Evolutionary conservation across 768 basidiomycete species (phyloP), one percentile per base, ranked within the genome.

Genomic region (Phlegmacium glaucopus): DNA sequence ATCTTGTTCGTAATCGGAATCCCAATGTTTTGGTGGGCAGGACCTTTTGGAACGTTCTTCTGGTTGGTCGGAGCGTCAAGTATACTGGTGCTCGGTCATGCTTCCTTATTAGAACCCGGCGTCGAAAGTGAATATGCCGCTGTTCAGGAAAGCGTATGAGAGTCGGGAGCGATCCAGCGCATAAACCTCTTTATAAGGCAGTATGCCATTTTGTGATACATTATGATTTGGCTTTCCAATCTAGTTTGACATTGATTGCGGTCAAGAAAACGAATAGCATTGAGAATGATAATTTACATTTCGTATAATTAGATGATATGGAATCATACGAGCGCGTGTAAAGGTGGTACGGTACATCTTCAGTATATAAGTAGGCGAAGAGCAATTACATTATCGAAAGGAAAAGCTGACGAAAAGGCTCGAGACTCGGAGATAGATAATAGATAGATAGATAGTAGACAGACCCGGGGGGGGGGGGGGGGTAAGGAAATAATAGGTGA

Each of bases 21-120:
- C 43, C 93, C 93, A 2, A 75, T 97, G 42, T 80, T 98, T 49
- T 91, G 83, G 82, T 68, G 79, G 61, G 70, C 87, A 6, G 84
- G 84, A 25, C 88, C 90, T 5, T 72, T 91, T 58, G 67, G 74
- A 72, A 88, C 90, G 18, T 82, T 97, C 69, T 96, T 98, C 79
- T 95, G 92, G 91, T 77, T 97, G 57, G 84, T 95, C 50, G 93
- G 94, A 15, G 87, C 89, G 1, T 93, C 90, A 1, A 77, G 80
- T 15, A 75, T 94, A 51, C 71, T 95, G 51, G 90, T 98, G 59
- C 72, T 95, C 52, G 82, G 75, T 9, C 95, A 98, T 61, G 95
- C 95, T 2, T 79, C 78, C 47, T 52, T 97, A 52, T 82, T 97
- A 52, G 95, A 98, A 67, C 95, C 94, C 2, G 95, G 95, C 22